These are phyloP conservation scores for Colletotrichum horii DNA, from an alignment of 2,329 filamentous ascomycete species.

Conservation along the genomic window DNA sequence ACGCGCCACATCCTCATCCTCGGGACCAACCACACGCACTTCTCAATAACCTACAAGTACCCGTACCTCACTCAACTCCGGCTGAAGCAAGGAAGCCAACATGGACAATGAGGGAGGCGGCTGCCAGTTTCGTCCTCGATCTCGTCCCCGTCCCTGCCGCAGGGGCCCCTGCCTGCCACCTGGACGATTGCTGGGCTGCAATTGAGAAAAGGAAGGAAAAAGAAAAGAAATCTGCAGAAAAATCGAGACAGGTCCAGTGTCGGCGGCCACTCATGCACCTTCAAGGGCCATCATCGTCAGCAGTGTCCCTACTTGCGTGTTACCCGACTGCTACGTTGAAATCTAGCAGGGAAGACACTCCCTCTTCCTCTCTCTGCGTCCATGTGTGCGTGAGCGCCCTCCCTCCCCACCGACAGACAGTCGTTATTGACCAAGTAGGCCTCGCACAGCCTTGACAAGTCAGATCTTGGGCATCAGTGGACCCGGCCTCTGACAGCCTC, in stretches of 20 bases:
- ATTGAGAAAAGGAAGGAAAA: constrained; percentile 2
- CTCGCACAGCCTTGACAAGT: neutral
- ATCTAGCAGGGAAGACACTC: neutral
- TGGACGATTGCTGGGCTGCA: neutral
- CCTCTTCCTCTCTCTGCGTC: neutral
- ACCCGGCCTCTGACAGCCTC: neutral
- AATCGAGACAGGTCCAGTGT: neutral
- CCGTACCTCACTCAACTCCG: neutral
- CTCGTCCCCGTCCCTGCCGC: neutral
- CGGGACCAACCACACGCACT: neutral
- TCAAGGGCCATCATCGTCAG: neutral
- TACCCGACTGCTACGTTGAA: neutral
- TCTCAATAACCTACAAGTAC: neutral
- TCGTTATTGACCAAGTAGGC: neutral
- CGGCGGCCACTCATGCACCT: neutral
- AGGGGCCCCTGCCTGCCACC: neutral
- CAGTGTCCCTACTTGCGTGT: neutral
- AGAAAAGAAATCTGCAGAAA: neutral
- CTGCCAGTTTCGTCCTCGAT: neutral
- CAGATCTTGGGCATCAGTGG: neutral
- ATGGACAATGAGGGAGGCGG: neutral
- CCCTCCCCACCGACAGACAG: neutral
- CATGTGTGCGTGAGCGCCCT: neutral
- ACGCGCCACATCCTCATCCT: neutral
- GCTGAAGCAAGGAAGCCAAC: neutral